These are phyloP conservation scores for Nitzschia sp. DNA, from an alignment of 108 stramenopile genomes.

Conservation along the genomic window DNA sequence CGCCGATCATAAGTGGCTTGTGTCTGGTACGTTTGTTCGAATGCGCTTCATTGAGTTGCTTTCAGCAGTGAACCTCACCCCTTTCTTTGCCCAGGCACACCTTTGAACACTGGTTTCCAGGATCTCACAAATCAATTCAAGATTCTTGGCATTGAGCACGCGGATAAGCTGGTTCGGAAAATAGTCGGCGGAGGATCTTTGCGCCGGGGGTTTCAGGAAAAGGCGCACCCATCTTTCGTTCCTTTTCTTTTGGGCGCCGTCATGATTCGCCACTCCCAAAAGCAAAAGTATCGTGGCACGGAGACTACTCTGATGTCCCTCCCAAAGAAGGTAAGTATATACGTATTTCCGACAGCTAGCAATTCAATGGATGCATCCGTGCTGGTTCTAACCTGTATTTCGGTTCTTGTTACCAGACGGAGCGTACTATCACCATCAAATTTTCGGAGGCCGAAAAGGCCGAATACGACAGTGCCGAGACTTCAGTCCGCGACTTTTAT, in stretches of 20 bases:
- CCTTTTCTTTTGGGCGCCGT: constrained; percentile 36
- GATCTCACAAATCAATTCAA: constrained; percentile 48
- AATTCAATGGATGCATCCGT: too few relatives aligned
- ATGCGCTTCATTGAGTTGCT: not conserved
- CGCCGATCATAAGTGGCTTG: constrained; percentile 51
- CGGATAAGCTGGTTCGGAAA: constrained; percentile 17
- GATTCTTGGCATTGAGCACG: constrained; percentile 41
- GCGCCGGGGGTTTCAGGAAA: not conserved
- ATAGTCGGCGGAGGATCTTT: not conserved
- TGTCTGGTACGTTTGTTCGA: constrained; percentile 29
- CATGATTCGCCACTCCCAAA: constrained; percentile 47
- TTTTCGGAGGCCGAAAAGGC: constrained; percentile 31
- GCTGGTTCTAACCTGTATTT: not conserved
- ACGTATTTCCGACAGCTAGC: too few relatives aligned
- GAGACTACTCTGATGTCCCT: constrained; percentile 37
- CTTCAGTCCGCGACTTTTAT: constrained; percentile 28
- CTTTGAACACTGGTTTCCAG: constrained; percentile 24
- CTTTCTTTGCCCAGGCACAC: not conserved
- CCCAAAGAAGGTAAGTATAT: constrained; percentile 39
- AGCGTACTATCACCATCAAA: constrained; percentile 18
- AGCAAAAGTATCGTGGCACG: constrained; percentile 41
- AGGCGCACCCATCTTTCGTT: constrained; percentile 5
- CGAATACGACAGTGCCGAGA: constrained; percentile 35
- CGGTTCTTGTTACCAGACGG: constrained; percentile 5
- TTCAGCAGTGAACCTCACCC: not conserved